Percentiles rank a stretch among this genome's conserved stretches.
Evolutionary conservation across 148 eudicot species (phyloP).

Genomic region (Chenopodium album): DNA sequence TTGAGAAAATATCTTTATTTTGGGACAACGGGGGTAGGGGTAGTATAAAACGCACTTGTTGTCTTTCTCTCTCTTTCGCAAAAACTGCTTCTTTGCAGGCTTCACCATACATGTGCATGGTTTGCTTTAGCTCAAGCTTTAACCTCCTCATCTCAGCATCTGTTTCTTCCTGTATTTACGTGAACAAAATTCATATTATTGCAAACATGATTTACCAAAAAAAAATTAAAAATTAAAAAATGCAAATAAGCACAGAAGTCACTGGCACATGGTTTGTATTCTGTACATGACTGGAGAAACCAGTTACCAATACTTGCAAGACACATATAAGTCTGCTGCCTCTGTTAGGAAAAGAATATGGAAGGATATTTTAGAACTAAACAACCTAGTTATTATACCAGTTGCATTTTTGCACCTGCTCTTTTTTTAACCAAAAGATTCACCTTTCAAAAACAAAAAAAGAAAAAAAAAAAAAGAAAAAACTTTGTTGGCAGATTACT

Average conservation of each 20-base stretch:
- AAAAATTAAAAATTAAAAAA: not conserved
- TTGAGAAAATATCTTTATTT: not conserved
- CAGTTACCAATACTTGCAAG: not conserved
- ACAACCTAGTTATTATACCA: not conserved
- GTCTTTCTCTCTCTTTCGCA: conserved; percentile 68
- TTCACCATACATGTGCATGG: conserved; percentile 81
- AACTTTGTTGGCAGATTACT: not conserved
- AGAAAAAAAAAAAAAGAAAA: too few species aligned
- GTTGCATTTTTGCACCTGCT: too few species aligned
- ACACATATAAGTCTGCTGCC: not conserved
- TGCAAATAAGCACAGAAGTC: not conserved
- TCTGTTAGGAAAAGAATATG: not conserved
- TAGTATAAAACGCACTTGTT: conserved; percentile 20
- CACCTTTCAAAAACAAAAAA: not conserved
- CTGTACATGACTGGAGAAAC: not conserved
- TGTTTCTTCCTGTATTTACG: conserved; percentile 50
- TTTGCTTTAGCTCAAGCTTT: conserved; percentile 78
- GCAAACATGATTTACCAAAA: not conserved
- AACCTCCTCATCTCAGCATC: conserved; percentile 86
- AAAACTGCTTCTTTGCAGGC: conserved; percentile 90
- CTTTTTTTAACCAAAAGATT: not conserved
- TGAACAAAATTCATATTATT: not conserved
- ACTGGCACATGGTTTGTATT: not conserved
- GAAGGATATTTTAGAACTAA: not conserved
- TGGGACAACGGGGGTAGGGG: not conserved